Evolutionary conservation across 2,329 filamentous ascomycete genomes (phyloP).

Genomic region (Diatrype stigma): DNA sequence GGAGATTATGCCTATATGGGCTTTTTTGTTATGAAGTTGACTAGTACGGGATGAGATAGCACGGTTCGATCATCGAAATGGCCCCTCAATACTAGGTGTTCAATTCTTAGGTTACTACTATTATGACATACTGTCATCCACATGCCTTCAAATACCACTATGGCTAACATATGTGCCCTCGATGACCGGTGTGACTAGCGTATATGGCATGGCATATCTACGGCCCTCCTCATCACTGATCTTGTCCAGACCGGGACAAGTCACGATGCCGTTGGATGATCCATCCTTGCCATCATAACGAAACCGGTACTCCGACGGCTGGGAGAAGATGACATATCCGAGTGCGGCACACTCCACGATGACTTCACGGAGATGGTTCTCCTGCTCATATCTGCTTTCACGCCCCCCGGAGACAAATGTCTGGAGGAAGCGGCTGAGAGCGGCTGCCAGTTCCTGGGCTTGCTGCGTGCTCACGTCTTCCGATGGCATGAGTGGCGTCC

Average conservation of each 20-base stretch:
- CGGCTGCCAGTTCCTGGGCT: constrained; percentile 27
- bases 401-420: constrained; percentile 27
- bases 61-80: no score
- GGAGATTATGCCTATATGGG: no score
- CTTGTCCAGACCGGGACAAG: constrained; percentile 20
- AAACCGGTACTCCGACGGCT: constrained; percentile 36
- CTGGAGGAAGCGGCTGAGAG: constrained; percentile 30
- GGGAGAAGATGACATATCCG: constrained; percentile 39
- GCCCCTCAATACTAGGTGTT: no score
- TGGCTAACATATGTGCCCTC: constrained; percentile 1
- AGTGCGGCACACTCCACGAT: constrained; percentile 36
- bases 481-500: constrained; percentile 28
- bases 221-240: constrained; percentile 19
- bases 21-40: no score
- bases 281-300: constrained; percentile 9
- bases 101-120: no score
- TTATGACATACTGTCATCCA: no score
- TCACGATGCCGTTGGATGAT: constrained; percentile 10
- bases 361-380: constrained; percentile 34
- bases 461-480: constrained; percentile 26
- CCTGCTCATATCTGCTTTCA: constrained; percentile 27
- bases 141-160: neutral
- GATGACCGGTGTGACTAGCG: constrained; percentile 12
- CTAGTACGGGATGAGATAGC: no score
- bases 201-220: constrained; percentile 10